Base-by-base conservation (phyloP, 2,329 filamentous ascomycete genomes). In the Ophiostoma novo-ulmi region DNA sequence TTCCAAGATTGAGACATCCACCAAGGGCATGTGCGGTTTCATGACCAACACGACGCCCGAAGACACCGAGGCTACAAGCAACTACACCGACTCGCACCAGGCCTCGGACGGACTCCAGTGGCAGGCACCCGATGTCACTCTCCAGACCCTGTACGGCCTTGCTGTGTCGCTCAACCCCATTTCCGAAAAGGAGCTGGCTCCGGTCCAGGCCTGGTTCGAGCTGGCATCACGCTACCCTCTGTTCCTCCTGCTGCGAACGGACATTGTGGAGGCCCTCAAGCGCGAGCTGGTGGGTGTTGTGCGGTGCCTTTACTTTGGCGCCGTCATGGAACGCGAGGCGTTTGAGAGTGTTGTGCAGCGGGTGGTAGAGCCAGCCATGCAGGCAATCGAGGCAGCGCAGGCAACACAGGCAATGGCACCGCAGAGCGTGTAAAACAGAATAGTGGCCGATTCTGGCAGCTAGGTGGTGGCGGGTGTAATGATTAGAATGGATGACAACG, bases 161-260 rank as follows among this genome's bases (percentile, higher is more conserved):
- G 83, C 84, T 1, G 75, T 77, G 68, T 80, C 80, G 61, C 78
- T 85, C 35, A 83, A 81, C 75, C 78, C 80, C 3, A 20, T 67
- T 0, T 78, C 80, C 38, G 77, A 78, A 68, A 70, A 76, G 22
- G 84, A 85, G 75, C 75, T 85, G 55, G 81, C 84, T 38, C 84
- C 84, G 20, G 81, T 86, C 36, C 84, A 86, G 77, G 83, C 81
- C 1, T 86, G 84, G 84, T 86, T 86, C 75, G 84, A 86, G 78
- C 79, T 86, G 36, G 80, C 80, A 35, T 75, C 73, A 4, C 75
- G 78, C 52, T 85, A 82, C 73, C 80, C 81, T 31, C 73, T 77
- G n/a, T 78, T 74, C 13, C 69, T 78, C 20, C 77, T 84, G n/a
- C 75, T 83, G 69, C 75, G 79, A 65, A 70, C 70, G 0, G 75